These are phyloP conservation scores for Coemansia sp. DNA, from an alignment of 192 early-diverging fungal genomes.

Conservation along the genomic window DNA sequence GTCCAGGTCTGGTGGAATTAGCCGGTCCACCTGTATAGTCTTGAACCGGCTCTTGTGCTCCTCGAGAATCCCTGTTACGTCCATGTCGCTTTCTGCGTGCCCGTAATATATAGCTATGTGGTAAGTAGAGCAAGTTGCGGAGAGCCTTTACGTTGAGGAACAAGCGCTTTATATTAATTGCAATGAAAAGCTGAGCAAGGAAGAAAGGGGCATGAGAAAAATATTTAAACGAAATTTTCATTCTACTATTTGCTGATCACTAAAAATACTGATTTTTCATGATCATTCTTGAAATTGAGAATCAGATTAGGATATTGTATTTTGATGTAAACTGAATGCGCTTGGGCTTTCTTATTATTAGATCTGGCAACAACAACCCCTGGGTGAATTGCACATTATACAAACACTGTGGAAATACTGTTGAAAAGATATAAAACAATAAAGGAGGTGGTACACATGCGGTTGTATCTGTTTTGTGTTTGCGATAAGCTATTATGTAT, in stretches of 20 bases:
- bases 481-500: no score
- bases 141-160: background rate
- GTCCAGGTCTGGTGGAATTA: slow-evolving; percentile 85
- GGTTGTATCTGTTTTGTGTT: no score
- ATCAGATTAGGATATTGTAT: no score
- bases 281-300: no score
- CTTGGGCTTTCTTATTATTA: no score
- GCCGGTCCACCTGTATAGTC: slow-evolving; percentile 76
- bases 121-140: background rate
- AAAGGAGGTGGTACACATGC: no score
- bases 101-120: background rate
- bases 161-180: background rate
- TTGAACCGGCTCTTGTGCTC: slow-evolving; percentile 71
- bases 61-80: slow-evolving; percentile 67
- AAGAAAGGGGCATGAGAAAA: background rate
- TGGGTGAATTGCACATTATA: no score
- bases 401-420: no score
- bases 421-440: no score
- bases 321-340: no score
- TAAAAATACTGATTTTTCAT: no score
- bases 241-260: background rate
- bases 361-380: no score
- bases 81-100: slow-evolving; percentile 44
- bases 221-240: background rate
- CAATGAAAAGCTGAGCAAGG: background rate